phyloP scores from a whole-genome alignment of 345 rosid species.

The Combretum micranthum region DNA sequence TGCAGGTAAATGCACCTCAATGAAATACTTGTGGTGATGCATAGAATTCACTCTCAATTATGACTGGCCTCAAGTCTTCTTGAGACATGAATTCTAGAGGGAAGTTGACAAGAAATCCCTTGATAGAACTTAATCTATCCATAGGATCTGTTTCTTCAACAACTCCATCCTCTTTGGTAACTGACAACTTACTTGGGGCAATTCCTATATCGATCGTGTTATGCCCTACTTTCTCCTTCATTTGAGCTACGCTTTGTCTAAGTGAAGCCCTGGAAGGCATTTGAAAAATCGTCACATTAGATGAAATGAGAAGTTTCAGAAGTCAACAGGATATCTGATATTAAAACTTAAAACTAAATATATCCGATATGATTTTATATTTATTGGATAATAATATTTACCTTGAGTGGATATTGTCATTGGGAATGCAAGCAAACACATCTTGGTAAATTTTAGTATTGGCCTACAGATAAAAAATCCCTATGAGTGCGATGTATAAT shows the following conservation, averaged over 20 bases:
- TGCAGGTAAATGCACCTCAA: slow-evolving; percentile 6
- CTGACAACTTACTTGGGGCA: slow-evolving; percentile 47
- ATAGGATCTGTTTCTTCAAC: slow-evolving; percentile 26
- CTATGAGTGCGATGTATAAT: background rate
- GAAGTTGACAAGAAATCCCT: slow-evolving; percentile 71
- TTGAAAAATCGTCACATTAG: no score
- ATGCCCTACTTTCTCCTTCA: slow-evolving; percentile 64
- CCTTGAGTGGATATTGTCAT: slow-evolving; percentile 65
- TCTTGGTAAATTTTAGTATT: slow-evolving; percentile 61
- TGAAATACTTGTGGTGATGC: slow-evolving; percentile 79
- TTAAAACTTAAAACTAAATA: background rate
- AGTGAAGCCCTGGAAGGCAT: slow-evolving; percentile 43
- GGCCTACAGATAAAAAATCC: slow-evolving; percentile 19
- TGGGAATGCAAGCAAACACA: slow-evolving; percentile 82
- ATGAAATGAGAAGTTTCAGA: no score
- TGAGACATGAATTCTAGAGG: slow-evolving; percentile 80
- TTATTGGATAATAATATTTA: slow-evolving; percentile 6
- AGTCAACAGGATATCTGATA: no score
- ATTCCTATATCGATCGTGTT: slow-evolving; percentile 79
- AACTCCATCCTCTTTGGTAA: slow-evolving; percentile 21
- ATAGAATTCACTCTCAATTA: slow-evolving; percentile 79
- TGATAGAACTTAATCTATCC: slow-evolving; percentile 42
- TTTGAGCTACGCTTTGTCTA: slow-evolving; percentile 45
- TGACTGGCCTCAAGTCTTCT: slow-evolving; percentile 70
- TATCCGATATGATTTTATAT: background rate